Evolutionary conservation across 2,329 filamentous ascomycete genomes (phyloP).

Genomic region (Botryosphaeria dothidea): DNA sequence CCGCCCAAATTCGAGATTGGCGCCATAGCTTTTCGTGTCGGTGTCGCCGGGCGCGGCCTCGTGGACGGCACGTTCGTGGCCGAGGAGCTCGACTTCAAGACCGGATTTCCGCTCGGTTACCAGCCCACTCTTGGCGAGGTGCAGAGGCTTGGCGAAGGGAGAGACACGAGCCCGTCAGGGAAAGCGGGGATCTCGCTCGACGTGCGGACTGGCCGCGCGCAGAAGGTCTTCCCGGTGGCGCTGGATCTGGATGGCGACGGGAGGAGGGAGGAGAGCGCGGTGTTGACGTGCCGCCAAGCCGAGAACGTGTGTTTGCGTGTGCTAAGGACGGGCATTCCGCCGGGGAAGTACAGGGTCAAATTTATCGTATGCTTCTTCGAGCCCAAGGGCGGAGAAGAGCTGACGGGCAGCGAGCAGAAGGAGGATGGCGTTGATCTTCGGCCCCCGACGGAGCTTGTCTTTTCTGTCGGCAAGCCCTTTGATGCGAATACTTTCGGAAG

Average conservation of each 20-base stretch:
- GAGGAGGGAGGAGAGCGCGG: constrained; percentile 34
- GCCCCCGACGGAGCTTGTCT: constrained; percentile 33
- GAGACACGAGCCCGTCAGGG: constrained; percentile 31
- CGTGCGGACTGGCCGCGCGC: constrained; percentile 26
- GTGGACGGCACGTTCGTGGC: constrained; percentile 33
- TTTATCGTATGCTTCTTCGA: constrained; percentile 30
- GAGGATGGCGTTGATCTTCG: constrained; percentile 21
- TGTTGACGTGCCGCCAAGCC: constrained; percentile 35
- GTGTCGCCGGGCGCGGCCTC: constrained; percentile 33
- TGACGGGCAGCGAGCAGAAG: constrained; percentile 17
- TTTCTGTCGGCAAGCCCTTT: constrained; percentile 39
- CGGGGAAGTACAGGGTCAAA: constrained; percentile 37
- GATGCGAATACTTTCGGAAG: constrained; percentile 32
- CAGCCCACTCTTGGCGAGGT: constrained; percentile 26
- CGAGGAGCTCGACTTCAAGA: constrained; percentile 41
- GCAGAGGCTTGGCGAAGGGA: constrained; percentile 27
- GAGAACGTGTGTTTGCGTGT: constrained; percentile 37
- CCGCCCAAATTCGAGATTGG: constrained; percentile 38
- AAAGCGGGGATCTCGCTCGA: constrained; percentile 34
- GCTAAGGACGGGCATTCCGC: constrained; percentile 39
- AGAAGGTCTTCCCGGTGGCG: constrained; percentile 36
- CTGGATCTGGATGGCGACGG: constrained; percentile 39
- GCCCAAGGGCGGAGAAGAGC: not conserved
- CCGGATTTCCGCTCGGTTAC: constrained; percentile 33
- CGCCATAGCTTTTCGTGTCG: constrained; percentile 33